Evolutionary conservation across 1,284 basidiomycete genomes (phyloP), one percentile per base, ranked within the genome.

Genomic region (Malassezia caprae): DNA sequence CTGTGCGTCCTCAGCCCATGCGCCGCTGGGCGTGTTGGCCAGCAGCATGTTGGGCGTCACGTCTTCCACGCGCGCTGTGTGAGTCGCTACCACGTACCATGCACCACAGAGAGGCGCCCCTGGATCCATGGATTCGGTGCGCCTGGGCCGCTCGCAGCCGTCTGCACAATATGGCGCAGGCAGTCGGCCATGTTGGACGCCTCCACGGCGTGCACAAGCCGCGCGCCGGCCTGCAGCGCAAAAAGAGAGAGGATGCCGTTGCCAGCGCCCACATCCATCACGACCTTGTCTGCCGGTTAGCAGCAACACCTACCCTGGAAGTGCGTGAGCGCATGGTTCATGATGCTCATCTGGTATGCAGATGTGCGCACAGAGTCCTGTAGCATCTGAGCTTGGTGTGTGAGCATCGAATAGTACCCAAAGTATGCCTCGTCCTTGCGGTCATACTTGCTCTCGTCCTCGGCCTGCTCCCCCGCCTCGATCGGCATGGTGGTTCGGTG

Each of bases 231-330:
- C 65, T 79, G 67, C 11, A 76, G 77, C 12, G 78, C 71, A 63
- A 80, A 77, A 67, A 76, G 78, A 13, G 77, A 78, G 48, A 80
- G 63, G 49, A 80, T 78, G 5, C 79, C 79, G n/a, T 77, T 78
- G 11, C 79, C 78, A 1, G 78, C 79, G 28, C 79, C 79, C 19
- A 80, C 75, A 51, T 80, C 79, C 64, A 68, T 69, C 24, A 65
- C 63, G 3, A 59, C 39, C 39, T 68, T 64, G 56, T 62, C 60
- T 50, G 48, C 34, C 19, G 7, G n/a, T 15, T 12, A 19, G 34
- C 5, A 24, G 23, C 8, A 7, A 12, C 5, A 37, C 47, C n/a
- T 35, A 55, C 53, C 41, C 23, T 55, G 32, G 47, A 71, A 72
- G 53, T 58, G 62, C 23, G 51, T 30, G 23, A 12, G 17, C 5